These are phyloP conservation scores for Urostyla sp. DNA, from an alignment of 73 alveolate genomes.

Conservation along the genomic window DNA sequence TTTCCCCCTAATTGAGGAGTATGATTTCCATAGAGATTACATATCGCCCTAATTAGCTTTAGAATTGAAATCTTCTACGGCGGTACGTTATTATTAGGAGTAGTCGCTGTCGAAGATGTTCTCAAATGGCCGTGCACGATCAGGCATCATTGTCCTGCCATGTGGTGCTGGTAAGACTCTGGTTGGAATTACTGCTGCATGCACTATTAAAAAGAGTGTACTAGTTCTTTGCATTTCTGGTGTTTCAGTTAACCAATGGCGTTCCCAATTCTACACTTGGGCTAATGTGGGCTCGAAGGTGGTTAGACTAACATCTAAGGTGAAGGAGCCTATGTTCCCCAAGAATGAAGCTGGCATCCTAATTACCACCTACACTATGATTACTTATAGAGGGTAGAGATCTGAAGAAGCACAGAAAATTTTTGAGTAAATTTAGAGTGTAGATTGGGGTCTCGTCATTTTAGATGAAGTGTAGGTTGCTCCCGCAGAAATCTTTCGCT, in stretches of 20 bases:
- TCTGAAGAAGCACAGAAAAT: conserved; percentile 73
- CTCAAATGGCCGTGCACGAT: conserved; percentile 92
- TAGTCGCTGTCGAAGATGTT: conserved; percentile 92
- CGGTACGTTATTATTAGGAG: conserved; percentile 93
- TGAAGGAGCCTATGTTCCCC: conserved; percentile 70
- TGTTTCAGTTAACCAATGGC: conserved; percentile 90
- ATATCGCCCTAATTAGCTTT: conserved; percentile 76
- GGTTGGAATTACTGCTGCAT: conserved; percentile 90
- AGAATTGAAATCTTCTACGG: conserved; percentile 78
- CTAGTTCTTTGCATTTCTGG: conserved; percentile 90
- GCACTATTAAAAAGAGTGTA: conserved; percentile 88
- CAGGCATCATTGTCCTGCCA: conserved; percentile 98
- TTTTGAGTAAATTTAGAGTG: conserved; percentile 57
- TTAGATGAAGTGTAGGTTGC: conserved; percentile 98
- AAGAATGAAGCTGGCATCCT: conserved; percentile 88
- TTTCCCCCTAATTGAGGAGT: conserved; percentile 91
- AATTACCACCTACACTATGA: conserved; percentile 94
- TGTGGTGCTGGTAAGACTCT: conserved; percentile 98
- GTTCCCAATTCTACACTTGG: conserved; percentile 75
- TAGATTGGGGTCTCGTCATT: conserved; percentile 95
- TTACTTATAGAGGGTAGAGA: conserved; percentile 84
- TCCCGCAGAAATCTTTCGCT: conserved; percentile 95
- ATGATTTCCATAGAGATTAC: conserved; percentile 83
- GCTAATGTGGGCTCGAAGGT: conserved; percentile 58
- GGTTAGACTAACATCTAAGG: conserved; percentile 81